Percentiles rank a stretch among this genome's conserved stretches.
Evolutionary conservation across 805 yeast genomes (phyloP).

Genomic region (Yarrowia alimentaria): DNA sequence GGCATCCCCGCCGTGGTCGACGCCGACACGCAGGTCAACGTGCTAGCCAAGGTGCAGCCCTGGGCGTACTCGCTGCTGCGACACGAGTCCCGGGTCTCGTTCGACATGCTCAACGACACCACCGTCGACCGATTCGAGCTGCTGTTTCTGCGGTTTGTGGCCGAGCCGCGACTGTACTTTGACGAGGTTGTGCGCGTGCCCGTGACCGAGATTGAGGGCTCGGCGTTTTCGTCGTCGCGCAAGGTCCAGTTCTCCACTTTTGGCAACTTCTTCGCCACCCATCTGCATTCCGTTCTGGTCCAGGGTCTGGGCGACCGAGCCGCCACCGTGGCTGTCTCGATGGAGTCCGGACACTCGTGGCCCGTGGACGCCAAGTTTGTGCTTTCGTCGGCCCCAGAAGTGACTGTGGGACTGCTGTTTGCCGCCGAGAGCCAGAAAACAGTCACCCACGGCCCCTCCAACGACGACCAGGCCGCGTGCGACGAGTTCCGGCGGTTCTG

Average conservation of each 20-base stretch:
- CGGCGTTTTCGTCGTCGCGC: conserved; percentile 61
- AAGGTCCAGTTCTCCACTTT: conserved; percentile 68
- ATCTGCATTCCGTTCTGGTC: conserved; percentile 53
- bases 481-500: conserved; percentile 76
- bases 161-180: conserved; percentile 52
- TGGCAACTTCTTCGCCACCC: conserved; percentile 63
- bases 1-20: conserved; percentile 28
- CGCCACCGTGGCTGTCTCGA: conserved; percentile 2
- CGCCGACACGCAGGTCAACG: conserved; percentile 54
- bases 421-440: conserved; percentile 73
- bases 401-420: conserved; percentile 61
- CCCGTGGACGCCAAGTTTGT: conserved; percentile 28
- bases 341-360: conserved; percentile 19
- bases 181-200: conserved; percentile 62
- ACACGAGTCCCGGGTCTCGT: conserved; percentile 66
- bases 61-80: conserved; percentile 62
- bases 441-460: conserved; percentile 82
- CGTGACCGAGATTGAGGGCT: conserved; percentile 33
- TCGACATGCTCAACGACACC: conserved; percentile 68
- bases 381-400: conserved; percentile 23
- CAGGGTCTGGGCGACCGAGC: conserved; percentile 53
- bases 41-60: conserved; percentile 75
- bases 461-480: conserved; percentile 58
- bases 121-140: conserved; percentile 79
- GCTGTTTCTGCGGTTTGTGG: conserved; percentile 62